Conservation (phyloP, 768 basidiomycete species). For the Crassisporium funariophilum region DNA sequence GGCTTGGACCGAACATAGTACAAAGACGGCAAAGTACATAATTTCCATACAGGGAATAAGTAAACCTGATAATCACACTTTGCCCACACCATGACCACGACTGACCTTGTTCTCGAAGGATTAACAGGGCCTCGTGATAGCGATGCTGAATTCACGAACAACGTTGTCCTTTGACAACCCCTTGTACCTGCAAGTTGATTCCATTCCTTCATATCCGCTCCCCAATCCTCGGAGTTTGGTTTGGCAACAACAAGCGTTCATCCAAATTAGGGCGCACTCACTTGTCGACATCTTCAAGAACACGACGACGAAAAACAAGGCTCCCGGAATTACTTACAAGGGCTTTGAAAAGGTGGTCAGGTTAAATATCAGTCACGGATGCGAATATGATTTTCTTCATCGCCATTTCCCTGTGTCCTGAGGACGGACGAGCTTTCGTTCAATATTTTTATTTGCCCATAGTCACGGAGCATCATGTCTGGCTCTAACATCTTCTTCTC, state of each 20-base stretch:
- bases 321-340: conserved; percentile 17
- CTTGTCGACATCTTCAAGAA: conserved; percentile 4
- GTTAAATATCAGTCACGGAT: conserved; percentile 12
- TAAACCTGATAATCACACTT: too few species aligned
- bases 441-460: conserved; percentile 2
- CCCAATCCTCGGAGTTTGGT: too few species aligned
- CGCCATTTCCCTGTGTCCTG: conserved; percentile 7
- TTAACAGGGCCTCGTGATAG: too few species aligned
- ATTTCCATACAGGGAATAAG: too few species aligned
- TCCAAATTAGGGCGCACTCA: conserved; percentile 12
- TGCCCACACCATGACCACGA: too few species aligned
- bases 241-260: conserved; percentile 12
- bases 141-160: too few species aligned
- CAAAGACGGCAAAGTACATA: too few species aligned
- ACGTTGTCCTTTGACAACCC: too few species aligned
- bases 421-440: conserved; percentile 4
- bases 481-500: conserved; percentile 34
- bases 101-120: too few species aligned
- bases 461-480: conserved; percentile 24
- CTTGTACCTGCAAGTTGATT: too few species aligned
- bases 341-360: conserved; percentile 10
- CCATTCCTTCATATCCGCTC: too few species aligned
- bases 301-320: conserved; percentile 19
- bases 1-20: too few species aligned
- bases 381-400: conserved; percentile 7